Base-by-base conservation (phyloP, 2,329 filamentous ascomycete genomes). In the Ceratocystis cacaofunesta region DNA sequence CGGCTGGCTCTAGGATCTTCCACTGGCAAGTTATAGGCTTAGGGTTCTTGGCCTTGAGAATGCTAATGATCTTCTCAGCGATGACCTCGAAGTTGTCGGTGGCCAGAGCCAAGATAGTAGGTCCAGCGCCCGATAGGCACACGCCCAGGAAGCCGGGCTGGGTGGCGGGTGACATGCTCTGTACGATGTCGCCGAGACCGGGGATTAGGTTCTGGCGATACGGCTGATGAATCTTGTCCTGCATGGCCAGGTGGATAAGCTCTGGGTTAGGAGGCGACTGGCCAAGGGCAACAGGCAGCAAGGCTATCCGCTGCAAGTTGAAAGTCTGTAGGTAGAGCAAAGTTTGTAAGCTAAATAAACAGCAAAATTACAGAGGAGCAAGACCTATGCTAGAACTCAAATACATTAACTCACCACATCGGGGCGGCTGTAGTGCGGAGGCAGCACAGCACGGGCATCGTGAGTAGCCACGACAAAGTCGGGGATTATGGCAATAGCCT, bases 161-260 rank as follows among this genome's bases (percentile, higher is more conserved):
- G 4, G 88, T 88, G 72, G 84, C 83, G 32, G 92, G 94, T 10
- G 89, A 96, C 79, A 97, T 92, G 68, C 88, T 92, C 74, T 90
- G 85, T 63, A 99, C 85, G 64, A 99, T 92, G 73, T 96, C 88
- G 17, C 89, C 88, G 66, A 99, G 81, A 0, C 92, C 94, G 0
- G 94, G 94, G 70, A 99, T 95, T 68, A 99, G 83, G 1, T 83
- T 87, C 76, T 94, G 87, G 64, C 94, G 87, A 78, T 99, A 97
- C 55, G 91, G 94, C 76, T 99, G 94, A 78, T 99, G 94, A 68
- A 99, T 85, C 77, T 92, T 95, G 79, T 99, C 94, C 77, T 97
- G 94, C 94, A 99, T 99, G 60, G 92, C 92, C 61, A 95, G 85
- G 78, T 95, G 95, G 74, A 99, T 99, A 75, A 95, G 87, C 71